phyloP scores from a whole-genome alignment of 495 filamentous ascomycete genomes.

The Amorphotheca resinae region DNA sequence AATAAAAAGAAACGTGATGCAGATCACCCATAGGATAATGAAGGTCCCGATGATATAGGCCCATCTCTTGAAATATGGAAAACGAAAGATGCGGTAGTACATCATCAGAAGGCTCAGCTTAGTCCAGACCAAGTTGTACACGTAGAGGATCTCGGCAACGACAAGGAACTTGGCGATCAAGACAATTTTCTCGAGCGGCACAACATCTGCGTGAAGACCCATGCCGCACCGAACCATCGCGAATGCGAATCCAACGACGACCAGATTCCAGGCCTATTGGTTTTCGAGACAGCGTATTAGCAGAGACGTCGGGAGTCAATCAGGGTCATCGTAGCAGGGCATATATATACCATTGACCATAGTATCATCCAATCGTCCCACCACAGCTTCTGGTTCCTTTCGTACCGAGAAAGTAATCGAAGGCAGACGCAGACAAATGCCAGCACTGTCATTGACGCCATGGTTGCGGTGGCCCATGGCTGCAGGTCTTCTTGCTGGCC shows the following conservation, averaged over 20 bases:
- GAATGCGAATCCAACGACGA: constrained; percentile 26
- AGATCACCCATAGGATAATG: constrained; percentile 27
- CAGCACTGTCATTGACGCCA: constrained; percentile 9
- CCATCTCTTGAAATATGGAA: constrained; percentile 23
- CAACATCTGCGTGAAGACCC: constrained; percentile 23
- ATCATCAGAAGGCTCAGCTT: constrained; percentile 26
- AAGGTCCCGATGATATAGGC: constrained; percentile 28
- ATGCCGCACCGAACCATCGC: constrained; percentile 24
- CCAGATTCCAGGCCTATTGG: constrained; percentile 23
- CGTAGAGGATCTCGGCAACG: constrained; percentile 28
- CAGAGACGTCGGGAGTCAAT: not conserved
- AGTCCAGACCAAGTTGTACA: constrained; percentile 28
- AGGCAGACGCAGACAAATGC: constrained; percentile 22
- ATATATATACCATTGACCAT: constrained; percentile 26
- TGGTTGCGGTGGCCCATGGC: constrained; percentile 29
- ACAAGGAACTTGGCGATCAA: constrained; percentile 27
- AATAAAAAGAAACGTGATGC: constrained; percentile 28
- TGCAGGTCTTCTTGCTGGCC: constrained; percentile 20
- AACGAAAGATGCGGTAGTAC: constrained; percentile 30
- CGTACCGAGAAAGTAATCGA: constrained; percentile 23
- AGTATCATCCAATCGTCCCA: constrained; percentile 32
- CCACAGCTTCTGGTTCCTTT: constrained; percentile 25
- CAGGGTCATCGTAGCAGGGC: not conserved
- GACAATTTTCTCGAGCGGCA: constrained; percentile 18
- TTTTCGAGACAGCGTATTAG: constrained; percentile 1